Evolutionary conservation across 2,329 filamentous ascomycete species (phyloP).

Genomic region (Talaromyces funiculosus): DNA sequence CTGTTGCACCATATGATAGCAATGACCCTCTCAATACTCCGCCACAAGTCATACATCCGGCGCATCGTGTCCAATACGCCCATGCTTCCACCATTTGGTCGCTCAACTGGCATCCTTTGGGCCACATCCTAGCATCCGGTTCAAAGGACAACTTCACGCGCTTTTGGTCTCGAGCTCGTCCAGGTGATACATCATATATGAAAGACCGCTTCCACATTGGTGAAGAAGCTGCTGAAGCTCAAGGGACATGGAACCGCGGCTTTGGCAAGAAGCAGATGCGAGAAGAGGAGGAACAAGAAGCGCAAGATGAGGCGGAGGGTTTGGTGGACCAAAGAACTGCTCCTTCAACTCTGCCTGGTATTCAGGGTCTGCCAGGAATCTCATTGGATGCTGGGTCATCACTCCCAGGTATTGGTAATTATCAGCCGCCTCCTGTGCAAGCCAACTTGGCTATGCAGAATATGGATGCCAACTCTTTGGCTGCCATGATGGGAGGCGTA

Average conservation of each 20-base stretch:
- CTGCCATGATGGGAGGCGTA: conserved; percentile 45
- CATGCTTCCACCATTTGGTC: conserved; percentile 98
- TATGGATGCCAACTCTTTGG: conserved; percentile 42
- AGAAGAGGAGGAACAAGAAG: conserved; percentile 89
- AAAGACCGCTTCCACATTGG: conserved; percentile 95
- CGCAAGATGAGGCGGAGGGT: conserved; percentile 88
- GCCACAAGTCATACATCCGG: conserved; percentile 85
- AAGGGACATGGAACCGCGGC: conserved; percentile 87
- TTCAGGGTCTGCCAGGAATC: conserved; percentile 48
- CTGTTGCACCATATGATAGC: conserved; percentile 77
- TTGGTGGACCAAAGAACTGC: conserved; percentile 81
- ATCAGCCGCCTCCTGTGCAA: conserved; percentile 30
- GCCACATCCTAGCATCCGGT: conserved; percentile 89
- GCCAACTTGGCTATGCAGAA: conserved; percentile 39
- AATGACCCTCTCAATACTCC: conserved; percentile 73
- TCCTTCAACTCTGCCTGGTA: conserved; percentile 49
- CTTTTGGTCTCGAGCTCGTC: conserved; percentile 89
- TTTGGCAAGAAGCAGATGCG: conserved; percentile 71
- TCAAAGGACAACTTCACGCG: conserved; percentile 95
- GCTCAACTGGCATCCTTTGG: conserved; percentile 93
- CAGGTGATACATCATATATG: conserved; percentile 77
- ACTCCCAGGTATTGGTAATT: conserved; percentile 46
- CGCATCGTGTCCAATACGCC: conserved; percentile 78
- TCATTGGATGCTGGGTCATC: conserved; percentile 38
- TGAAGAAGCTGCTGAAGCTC: conserved; percentile 83